phyloP scores from a whole-genome alignment of 208 protist species.

The Wallacemonas sp. region DNA sequence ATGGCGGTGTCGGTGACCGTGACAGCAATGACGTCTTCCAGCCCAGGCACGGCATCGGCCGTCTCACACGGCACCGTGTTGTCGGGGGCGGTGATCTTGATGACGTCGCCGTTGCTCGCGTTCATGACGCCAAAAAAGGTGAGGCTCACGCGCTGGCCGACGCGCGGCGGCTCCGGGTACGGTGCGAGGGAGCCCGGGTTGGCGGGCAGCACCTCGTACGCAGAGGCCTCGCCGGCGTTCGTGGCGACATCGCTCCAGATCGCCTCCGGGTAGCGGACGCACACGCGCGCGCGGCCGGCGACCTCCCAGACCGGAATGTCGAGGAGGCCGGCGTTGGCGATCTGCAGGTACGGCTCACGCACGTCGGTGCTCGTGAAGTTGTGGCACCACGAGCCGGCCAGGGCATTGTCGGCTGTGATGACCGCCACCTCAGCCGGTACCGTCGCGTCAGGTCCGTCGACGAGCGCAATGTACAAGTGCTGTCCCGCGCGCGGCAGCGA shows the following conservation, averaged over 20 bases:
- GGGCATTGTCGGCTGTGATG: conserved; percentile 33
- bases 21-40: conserved; percentile 40
- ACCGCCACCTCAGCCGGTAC: conserved; percentile 38
- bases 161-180: conserved; percentile 73
- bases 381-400: conserved; percentile 82
- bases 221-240: conserved; percentile 30
- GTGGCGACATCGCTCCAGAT: conserved; percentile 70
- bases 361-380: conserved; percentile 74
- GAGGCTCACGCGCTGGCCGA: conserved; percentile 85
- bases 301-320: conserved; percentile 72
- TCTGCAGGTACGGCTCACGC: conserved; percentile 51
- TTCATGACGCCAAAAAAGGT: conserved; percentile 65
- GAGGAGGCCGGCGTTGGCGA: conserved; percentile 46
- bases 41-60: conserved; percentile 36
- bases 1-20: conserved; percentile 38
- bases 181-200: conserved; percentile 66
- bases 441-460: conserved; percentile 16
- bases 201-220: conserved; percentile 41
- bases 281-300: conserved; percentile 60
- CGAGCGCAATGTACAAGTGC: conserved; percentile 60
- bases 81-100: conserved; percentile 48
- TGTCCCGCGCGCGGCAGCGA: conserved; percentile 71
- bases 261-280: conserved; percentile 35
- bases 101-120: conserved; percentile 46
- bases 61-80: conserved; percentile 49